These are phyloP conservation scores for Cladorrhinum sp. DNA, from an alignment of 2,329 filamentous ascomycete species.

Conservation along the genomic window DNA sequence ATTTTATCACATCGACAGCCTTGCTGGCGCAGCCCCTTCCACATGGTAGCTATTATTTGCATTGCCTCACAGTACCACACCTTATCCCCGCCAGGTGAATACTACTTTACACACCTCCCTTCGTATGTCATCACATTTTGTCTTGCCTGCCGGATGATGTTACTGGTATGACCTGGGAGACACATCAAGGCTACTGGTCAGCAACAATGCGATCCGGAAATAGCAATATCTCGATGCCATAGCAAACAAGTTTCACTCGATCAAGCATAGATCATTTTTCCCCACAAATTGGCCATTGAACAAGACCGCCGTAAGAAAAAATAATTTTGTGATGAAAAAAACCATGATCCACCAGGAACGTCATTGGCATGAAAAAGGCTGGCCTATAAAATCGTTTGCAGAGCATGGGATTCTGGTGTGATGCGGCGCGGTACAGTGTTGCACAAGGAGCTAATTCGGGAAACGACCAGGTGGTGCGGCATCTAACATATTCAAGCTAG, in stretches of 20 bases:
- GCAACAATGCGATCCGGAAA: neutral
- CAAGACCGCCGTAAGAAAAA: neutral
- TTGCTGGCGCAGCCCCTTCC: neutral
- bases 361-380: neutral
- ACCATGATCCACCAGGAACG: no score
- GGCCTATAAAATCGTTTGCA: no score
- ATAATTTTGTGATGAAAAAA: no score
- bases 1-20: neutral
- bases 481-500: neutral
- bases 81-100: neutral
- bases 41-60: neutral
- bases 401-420: neutral
- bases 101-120: neutral
- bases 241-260: neutral
- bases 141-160: neutral
- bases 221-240: neutral
- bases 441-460: constrained; percentile 24
- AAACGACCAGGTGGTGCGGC: constrained; percentile 16
- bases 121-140: neutral
- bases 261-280: neutral
- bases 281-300: no score
- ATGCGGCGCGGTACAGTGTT: neutral
- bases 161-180: no score
- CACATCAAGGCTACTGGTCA: no score
- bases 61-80: neutral